Evolutionary conservation across 352 stramenopile genomes (phyloP).

Genomic region (Phytophthora citricola): DNA sequence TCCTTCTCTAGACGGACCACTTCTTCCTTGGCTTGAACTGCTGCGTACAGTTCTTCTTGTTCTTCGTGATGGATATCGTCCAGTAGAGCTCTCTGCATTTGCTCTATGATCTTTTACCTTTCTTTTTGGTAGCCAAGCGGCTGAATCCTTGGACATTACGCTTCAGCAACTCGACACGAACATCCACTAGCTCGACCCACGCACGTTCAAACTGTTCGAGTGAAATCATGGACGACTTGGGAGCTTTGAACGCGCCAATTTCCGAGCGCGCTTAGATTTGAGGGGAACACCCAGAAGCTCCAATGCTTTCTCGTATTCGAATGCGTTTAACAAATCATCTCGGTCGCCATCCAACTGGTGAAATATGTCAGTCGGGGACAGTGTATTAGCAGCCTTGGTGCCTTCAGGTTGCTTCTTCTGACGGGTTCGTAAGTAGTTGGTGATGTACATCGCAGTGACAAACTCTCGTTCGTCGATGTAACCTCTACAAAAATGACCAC

Average conservation of each 20-base stretch:
- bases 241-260: slow-evolving; percentile 38
- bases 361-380: slow-evolving; percentile 69
- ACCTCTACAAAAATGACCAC: slow-evolving; percentile 34
- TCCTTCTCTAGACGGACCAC: slow-evolving; percentile 59
- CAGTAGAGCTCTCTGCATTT: slow-evolving; percentile 42
- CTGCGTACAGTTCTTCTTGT: slow-evolving; percentile 54
- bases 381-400: slow-evolving; percentile 6
- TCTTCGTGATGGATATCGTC: slow-evolving; percentile 51
- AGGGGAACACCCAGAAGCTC: slow-evolving; percentile 48
- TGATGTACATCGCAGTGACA: slow-evolving; percentile 76
- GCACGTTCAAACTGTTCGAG: slow-evolving; percentile 65
- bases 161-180: slow-evolving; percentile 49
- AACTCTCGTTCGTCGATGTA: slow-evolving; percentile 83
- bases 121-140: slow-evolving; percentile 11
- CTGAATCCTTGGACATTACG: slow-evolving; percentile 26
- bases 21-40: slow-evolving; percentile 58
- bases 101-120: slow-evolving; percentile 29
- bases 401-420: slow-evolving; percentile 16
- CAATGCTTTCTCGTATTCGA: slow-evolving; percentile 75
- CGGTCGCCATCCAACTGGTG: slow-evolving; percentile 65
- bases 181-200: slow-evolving; percentile 61
- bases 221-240: slow-evolving; percentile 41
- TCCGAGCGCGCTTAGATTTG: slow-evolving; percentile 19
- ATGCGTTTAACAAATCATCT: slow-evolving; percentile 63
- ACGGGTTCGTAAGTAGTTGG: slow-evolving; percentile 61